Evolutionary conservation across 306 rosid species (phyloP).

Genomic region (Medicago arabica): DNA sequence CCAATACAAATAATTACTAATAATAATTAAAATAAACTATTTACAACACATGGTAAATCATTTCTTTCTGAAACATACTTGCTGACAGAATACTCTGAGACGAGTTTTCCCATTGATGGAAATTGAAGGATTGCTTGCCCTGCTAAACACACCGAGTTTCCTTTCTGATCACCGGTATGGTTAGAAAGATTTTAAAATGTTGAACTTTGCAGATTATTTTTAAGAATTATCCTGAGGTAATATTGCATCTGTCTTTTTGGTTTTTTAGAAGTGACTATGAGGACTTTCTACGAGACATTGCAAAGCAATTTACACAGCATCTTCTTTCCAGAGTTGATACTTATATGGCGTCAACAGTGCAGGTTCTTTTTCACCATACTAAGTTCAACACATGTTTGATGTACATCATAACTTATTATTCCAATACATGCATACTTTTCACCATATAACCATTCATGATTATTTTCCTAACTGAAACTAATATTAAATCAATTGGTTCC

Average conservation of each 20-base stretch:
- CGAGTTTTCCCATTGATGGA: conserved; percentile 74
- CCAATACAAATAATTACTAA: no score
- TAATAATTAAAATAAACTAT: no score
- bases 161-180: conserved; percentile 87
- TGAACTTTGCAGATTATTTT: conserved; percentile 32
- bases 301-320: conserved; percentile 77
- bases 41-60: neutral
- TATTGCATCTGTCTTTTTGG: conserved; percentile 23
- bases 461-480: conserved; percentile 19
- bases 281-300: conserved; percentile 78
- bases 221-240: conserved; percentile 19
- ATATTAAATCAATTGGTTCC: conserved; percentile 17
- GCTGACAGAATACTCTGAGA: conserved; percentile 70
- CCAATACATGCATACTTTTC: conserved; percentile 24
- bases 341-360: conserved; percentile 80
- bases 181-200: conserved; percentile 21
- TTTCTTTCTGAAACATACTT: conserved; percentile 21
- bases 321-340: conserved; percentile 82
- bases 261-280: conserved; percentile 76
- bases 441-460: conserved; percentile 4
- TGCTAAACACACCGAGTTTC: conserved; percentile 70
- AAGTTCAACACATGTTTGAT: conserved; percentile 6
- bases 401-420: conserved; percentile 11
- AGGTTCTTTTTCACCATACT: conserved; percentile 54
- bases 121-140: conserved; percentile 58